Evolutionary conservation across 192 early-diverging fungal species (phyloP), one percentile per base, ranked within the genome.

Genomic region (Mortierella claussenii): DNA sequence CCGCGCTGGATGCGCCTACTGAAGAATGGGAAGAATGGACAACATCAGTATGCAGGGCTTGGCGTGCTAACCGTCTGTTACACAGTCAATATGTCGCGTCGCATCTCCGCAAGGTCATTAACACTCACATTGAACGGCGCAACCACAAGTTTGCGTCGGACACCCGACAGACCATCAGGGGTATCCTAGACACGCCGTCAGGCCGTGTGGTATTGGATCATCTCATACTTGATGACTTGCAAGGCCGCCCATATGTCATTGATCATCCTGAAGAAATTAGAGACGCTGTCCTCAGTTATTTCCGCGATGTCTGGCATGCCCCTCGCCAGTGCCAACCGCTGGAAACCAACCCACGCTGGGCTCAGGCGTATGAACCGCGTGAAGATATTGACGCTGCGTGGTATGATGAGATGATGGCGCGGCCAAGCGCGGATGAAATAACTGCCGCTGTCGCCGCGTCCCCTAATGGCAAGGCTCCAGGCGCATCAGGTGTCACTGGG

Each of bases 351-450:
- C n/a, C n/a, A n/a, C n/a, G n/a, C n/a, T n/a, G n/a, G n/a, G n/a
- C n/a, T n/a, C n/a, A n/a, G n/a, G n/a, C n/a, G n/a, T n/a, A n/a
- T n/a, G n/a, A n/a, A n/a, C n/a, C n/a, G n/a, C n/a, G n/a, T n/a
- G 36, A 31, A 21, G 2, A 20, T 18, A 65, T 65, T 11, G 24
- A 65, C 0, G 52, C 44, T 1, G 40, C 30, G n/a, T 65, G 62
- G 62, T 65, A 65, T 49, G 9, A 65, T 5, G 52, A 30, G 2
- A n/a, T 65, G 33, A 65, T 65, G 62, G 62, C 54, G 20, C 33
- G 43, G 32, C 62, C 62, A n/a, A 12, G 23, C 40, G 21, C 0
- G 3, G 0, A 2, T 23, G 7, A 52, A 65, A 34, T 54, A 46
- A 21, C n/a, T 34, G 23, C 3, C 0, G 2, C 52, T 34, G 18